Conservation (phyloP, 2,329 filamentous ascomycete genomes). For the Pyrenophora graminea region DNA sequence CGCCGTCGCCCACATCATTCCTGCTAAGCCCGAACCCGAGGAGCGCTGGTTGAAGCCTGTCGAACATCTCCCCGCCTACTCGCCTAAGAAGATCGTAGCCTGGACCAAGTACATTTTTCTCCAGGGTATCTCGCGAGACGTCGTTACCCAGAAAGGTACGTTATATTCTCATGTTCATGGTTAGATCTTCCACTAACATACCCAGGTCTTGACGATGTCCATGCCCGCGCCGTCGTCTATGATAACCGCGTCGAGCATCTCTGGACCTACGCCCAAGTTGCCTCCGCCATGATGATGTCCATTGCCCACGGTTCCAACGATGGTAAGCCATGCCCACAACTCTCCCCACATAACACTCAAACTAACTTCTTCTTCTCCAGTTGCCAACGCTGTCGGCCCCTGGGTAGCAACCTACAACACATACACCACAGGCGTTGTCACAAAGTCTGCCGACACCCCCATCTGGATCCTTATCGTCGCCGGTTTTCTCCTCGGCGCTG, state of each 20-base stretch:
- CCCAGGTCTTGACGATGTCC: conserved; percentile 41
- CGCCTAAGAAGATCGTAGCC: conserved; percentile 41
- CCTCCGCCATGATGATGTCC: conserved; percentile 69
- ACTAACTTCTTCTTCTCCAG: conserved; percentile 21
- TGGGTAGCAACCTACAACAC: conserved; percentile 67
- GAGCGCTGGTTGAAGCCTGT: conserved; percentile 45
- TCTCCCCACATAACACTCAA: background rate
- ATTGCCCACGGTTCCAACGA: conserved; percentile 74
- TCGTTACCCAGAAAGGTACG: conserved; percentile 30
- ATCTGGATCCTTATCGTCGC: conserved; percentile 64
- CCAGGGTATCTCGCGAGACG: conserved; percentile 50
- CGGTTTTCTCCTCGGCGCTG: conserved; percentile 58
- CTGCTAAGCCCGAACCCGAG: conserved; percentile 33
- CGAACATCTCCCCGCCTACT: conserved; percentile 32
- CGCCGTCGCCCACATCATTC: conserved; percentile 3
- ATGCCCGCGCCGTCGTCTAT: conserved; percentile 50
- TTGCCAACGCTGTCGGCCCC: conserved; percentile 60
- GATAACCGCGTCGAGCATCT: conserved; percentile 55
- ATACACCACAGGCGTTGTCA: conserved; percentile 57
- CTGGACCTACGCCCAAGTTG: conserved; percentile 50
- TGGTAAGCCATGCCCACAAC: background rate
- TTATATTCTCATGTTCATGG: background rate
- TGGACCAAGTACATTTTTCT: conserved; percentile 53
- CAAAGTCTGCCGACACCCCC: conserved; percentile 57
- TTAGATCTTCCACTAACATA: background rate